Percentiles rank a stretch among this genome's conserved stretches.
These are phyloP conservation scores for Endocarpon pusillum DNA, from an alignment of 495 filamentous ascomycete genomes.

Conservation along the genomic window DNA sequence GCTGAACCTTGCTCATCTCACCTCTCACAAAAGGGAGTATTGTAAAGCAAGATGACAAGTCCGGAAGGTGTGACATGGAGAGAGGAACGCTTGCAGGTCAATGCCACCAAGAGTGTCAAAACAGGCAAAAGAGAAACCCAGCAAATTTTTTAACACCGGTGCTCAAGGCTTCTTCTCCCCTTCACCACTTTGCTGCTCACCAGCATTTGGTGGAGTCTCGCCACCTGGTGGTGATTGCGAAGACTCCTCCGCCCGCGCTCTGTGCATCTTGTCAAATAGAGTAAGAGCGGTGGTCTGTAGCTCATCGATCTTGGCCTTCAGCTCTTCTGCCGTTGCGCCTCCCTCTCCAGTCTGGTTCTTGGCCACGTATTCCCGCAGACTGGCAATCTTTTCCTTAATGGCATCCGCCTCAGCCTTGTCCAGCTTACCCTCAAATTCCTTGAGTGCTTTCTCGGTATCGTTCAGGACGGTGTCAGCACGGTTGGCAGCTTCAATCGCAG, in stretches of 20 bases:
- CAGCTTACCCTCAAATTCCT: slow-evolving; percentile 86
- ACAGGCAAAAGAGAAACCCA: too few species aligned
- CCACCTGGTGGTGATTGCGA: slow-evolving; percentile 28
- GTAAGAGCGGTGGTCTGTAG: slow-evolving; percentile 89
- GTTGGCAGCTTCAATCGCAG: slow-evolving; percentile 88
- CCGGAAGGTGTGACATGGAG: too few species aligned
- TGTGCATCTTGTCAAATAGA: slow-evolving; percentile 99
- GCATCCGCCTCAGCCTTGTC: slow-evolving; percentile 90
- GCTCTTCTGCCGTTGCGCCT: slow-evolving; percentile 63
- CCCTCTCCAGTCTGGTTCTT: slow-evolving; percentile 92
- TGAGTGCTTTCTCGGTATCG: slow-evolving; percentile 96
- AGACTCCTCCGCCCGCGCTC: slow-evolving; percentile 60
- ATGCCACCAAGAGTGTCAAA: too few species aligned
- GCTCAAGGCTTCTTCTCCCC: slow-evolving; percentile 83
- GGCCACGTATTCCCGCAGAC: slow-evolving; percentile 76
- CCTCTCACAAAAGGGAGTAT: too few species aligned
- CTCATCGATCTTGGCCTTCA: slow-evolving; percentile 97
- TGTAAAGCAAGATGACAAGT: too few species aligned
- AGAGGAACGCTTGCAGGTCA: too few species aligned
- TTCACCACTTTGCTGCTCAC: slow-evolving; percentile 32
- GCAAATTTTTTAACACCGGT: too few species aligned
- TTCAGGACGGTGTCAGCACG: slow-evolving; percentile 88
- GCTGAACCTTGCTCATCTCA: too few species aligned
- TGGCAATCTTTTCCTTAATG: slow-evolving; percentile 84
- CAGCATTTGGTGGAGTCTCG: slow-evolving; percentile 9